Evolutionary conservation across 2,329 filamentous ascomycete species (phyloP).

Genomic region (Domatiomyces catenatus): DNA sequence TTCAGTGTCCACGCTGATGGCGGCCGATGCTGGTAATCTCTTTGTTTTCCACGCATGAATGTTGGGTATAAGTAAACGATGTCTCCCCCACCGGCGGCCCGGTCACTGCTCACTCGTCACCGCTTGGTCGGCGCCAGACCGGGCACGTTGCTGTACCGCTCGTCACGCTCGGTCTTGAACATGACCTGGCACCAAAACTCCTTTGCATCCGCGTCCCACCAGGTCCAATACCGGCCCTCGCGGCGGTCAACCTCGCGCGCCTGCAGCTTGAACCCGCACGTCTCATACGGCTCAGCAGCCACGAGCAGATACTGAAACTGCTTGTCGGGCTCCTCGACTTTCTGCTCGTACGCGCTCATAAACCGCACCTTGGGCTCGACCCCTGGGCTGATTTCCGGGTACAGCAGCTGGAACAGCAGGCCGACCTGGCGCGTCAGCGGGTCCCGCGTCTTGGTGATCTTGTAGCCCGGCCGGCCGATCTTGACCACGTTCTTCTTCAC

Average conservation of each 20-base stretch:
- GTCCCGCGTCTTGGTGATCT: constrained; percentile 91
- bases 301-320: constrained; percentile 89
- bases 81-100: too few relatives aligned
- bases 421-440: constrained; percentile 77
- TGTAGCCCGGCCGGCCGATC: constrained; percentile 91
- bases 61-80: too few relatives aligned
- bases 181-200: constrained; percentile 97
- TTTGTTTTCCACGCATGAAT: too few relatives aligned
- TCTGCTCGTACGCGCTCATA: constrained; percentile 96
- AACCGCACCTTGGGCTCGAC: constrained; percentile 75
- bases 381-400: constrained; percentile 69
- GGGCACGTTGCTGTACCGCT: constrained; percentile 59
- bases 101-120: neutral
- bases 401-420: constrained; percentile 89
- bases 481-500: constrained; percentile 76
- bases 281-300: constrained; percentile 95
- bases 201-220: constrained; percentile 90
- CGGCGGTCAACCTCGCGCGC: constrained; percentile 80
- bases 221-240: constrained; percentile 78
- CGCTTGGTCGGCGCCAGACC: constrained; percentile 38
- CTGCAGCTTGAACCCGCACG: constrained; percentile 89
- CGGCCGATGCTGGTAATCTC: too few relatives aligned
- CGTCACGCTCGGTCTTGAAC: constrained; percentile 96
- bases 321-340: constrained; percentile 81
- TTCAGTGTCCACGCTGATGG: neutral